Percentiles rank a stretch among this genome's conserved stretches.
These are phyloP conservation scores for Chrysophaeum taylorii DNA, from an alignment of 352 stramenopile genomes.

Conservation along the genomic window DNA sequence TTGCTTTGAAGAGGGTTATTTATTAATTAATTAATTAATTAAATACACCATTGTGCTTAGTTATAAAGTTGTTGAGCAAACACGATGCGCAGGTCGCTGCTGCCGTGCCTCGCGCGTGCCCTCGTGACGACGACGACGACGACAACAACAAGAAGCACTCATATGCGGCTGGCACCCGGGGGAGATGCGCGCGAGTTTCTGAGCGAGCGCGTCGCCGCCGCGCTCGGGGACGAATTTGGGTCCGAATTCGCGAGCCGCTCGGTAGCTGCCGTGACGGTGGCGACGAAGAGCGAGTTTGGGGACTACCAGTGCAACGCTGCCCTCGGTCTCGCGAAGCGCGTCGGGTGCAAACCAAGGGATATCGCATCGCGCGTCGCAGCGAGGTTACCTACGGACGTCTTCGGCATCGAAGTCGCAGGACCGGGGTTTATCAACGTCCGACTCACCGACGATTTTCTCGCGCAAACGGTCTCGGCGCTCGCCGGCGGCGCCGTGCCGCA, in stretches of 20 bases:
- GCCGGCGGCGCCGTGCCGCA: conserved; percentile 44
- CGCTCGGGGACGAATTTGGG: not conserved
- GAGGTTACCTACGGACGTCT: conserved; percentile 59
- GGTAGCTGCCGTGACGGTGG: conserved; percentile 32
- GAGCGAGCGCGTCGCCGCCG: not conserved
- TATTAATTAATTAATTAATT: too few species aligned
- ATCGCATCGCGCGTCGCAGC: conserved; percentile 67
- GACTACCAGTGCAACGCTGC: conserved; percentile 98
- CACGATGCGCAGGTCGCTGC: too few species aligned
- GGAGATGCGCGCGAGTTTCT: not conserved
- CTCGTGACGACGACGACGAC: too few species aligned
- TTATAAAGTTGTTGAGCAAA: too few species aligned
- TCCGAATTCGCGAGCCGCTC: not conserved
- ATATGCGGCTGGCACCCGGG: not conserved
- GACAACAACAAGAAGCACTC: too few species aligned
- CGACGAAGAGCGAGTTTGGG: conserved; percentile 49
- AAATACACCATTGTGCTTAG: too few species aligned
- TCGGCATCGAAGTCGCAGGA: conserved; percentile 72
- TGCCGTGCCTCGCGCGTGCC: too few species aligned
- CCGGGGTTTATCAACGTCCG: conserved; percentile 96
- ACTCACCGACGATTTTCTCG: conserved; percentile 67
- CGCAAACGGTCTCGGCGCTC: conserved; percentile 54
- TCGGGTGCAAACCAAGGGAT: conserved; percentile 44
- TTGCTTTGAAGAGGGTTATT: too few species aligned
- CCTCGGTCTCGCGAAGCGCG: conserved; percentile 75